Percentiles rank a stretch among this genome's conserved stretches.
These are phyloP conservation scores for Cladosporium velox DNA, from an alignment of 2,329 filamentous ascomycete genomes.

Conservation along the genomic window DNA sequence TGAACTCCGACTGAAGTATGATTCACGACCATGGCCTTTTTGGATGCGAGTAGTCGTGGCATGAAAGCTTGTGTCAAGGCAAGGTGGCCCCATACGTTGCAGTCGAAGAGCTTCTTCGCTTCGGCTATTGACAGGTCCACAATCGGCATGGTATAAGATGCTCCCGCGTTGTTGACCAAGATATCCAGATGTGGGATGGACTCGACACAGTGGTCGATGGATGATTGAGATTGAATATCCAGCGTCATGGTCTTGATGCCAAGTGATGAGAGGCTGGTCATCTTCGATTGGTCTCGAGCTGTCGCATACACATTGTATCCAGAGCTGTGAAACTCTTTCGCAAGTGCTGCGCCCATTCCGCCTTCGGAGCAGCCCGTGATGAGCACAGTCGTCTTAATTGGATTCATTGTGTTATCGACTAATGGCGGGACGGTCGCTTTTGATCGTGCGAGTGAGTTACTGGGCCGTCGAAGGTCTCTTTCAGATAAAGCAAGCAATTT, in stretches of 20 bases:
- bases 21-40: constrained; percentile 41
- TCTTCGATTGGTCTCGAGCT: not conserved
- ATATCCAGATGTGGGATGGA: constrained; percentile 44
- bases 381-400: not conserved
- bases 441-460: too few species aligned
- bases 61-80: constrained; percentile 35
- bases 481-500: too few species aligned
- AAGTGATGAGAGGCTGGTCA: not conserved
- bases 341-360: not conserved
- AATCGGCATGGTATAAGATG: constrained; percentile 38
- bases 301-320: not conserved
- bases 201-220: constrained; percentile 34
- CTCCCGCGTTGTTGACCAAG: constrained; percentile 53
- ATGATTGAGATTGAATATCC: constrained; percentile 36
- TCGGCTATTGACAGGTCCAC: constrained; percentile 30
- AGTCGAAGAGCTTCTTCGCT: constrained; percentile 36
- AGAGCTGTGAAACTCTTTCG: not conserved
- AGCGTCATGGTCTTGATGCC: constrained; percentile 24
- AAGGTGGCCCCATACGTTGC: constrained; percentile 40
- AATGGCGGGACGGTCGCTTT: too few species aligned
- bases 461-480: too few species aligned
- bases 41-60: constrained; percentile 41
- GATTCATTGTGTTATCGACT: not conserved
- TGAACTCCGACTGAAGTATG: constrained; percentile 39
- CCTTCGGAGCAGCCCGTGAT: not conserved